Conservation (phyloP, 2,329 filamentous ascomycete species). For the Aspergillus cejpii region DNA sequence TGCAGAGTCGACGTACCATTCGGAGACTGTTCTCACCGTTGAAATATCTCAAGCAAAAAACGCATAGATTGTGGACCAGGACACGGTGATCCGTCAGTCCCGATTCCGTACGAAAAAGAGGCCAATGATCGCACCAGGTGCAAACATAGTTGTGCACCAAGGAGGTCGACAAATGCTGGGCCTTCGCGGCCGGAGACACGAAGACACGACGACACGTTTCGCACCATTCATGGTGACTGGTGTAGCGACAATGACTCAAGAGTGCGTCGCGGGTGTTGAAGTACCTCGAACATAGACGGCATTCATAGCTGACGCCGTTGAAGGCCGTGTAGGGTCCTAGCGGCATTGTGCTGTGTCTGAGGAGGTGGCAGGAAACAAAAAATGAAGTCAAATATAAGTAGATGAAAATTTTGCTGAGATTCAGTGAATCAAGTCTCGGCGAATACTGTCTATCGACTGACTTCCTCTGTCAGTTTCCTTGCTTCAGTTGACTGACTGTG, state of each 20-base stretch:
- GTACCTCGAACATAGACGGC: conserved; percentile 8
- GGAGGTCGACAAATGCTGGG: conserved; percentile 5
- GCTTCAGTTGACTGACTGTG: not conserved
- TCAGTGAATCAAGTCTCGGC: not conserved
- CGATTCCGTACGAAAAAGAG: conserved; percentile 3
- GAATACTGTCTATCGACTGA: too few species aligned
- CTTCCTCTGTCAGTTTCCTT: too few species aligned
- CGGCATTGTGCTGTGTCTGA: not conserved
- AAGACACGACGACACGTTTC: conserved; percentile 8
- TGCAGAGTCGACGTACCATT: conserved; percentile 8
- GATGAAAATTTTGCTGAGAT: not conserved
- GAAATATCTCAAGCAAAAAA: conserved; percentile 7
- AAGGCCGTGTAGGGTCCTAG: conserved; percentile 10
- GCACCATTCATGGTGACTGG: conserved; percentile 9
- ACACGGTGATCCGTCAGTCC: conserved; percentile 6
- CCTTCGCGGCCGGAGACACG: conserved; percentile 6
- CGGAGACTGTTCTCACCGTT: conserved; percentile 8
- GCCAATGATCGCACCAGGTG: conserved; percentile 4
- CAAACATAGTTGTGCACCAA: conserved; percentile 6
- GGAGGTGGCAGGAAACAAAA: not conserved
- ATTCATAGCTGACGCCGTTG: conserved; percentile 9
- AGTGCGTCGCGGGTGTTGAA: conserved; percentile 7
- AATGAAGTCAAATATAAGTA: not conserved
- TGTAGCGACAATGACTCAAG: conserved; percentile 11
- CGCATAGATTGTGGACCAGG: conserved; percentile 4